phyloP scores from a whole-genome alignment of 257 asterid species.

The Striga asiatica region DNA sequence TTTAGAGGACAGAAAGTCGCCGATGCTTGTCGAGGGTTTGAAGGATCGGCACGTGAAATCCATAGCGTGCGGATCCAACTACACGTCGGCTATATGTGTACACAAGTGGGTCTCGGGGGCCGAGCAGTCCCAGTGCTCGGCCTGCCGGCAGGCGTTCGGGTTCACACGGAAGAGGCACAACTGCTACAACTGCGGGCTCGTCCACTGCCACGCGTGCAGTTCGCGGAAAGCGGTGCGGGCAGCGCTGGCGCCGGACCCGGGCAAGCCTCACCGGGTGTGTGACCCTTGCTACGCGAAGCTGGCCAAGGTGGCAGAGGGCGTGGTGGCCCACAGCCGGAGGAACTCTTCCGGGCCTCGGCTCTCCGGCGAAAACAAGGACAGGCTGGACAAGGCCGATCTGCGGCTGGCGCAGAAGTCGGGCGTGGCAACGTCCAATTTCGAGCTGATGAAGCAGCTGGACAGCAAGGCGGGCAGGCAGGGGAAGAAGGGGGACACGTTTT shows the following conservation, averaged over 20 bases:
- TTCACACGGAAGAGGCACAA: slow-evolving; percentile 90
- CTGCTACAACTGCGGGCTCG: slow-evolving; percentile 93
- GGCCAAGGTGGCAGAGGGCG: slow-evolving; percentile 67
- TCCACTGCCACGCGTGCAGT: slow-evolving; percentile 91
- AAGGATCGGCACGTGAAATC: slow-evolving; percentile 82
- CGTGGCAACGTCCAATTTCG: slow-evolving; percentile 53
- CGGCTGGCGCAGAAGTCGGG: slow-evolving; percentile 58
- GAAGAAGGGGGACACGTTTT: slow-evolving; percentile 56
- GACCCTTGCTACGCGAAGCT: slow-evolving; percentile 78
- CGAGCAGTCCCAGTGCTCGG: slow-evolving; percentile 89
- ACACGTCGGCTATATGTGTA: slow-evolving; percentile 70
- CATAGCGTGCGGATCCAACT: slow-evolving; percentile 87
- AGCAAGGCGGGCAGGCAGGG: slow-evolving; percentile 85
- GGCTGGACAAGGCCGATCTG: slow-evolving; percentile 69
- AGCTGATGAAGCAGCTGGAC: slow-evolving; percentile 73
- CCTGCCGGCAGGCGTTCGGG: slow-evolving; percentile 91
- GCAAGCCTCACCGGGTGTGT: slow-evolving; percentile 89
- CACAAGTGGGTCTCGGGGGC: slow-evolving; percentile 91
- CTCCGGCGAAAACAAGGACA: slow-evolving; percentile 78
- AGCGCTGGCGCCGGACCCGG: slow-evolving; percentile 88
- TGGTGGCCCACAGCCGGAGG: slow-evolving; percentile 46
- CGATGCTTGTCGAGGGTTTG: slow-evolving; percentile 65
- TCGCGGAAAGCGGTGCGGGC: slow-evolving; percentile 75
- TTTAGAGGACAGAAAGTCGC: slow-evolving; percentile 69
- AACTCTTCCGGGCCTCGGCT: slow-evolving; percentile 64